A percentile compares a stretch with the other conserved stretches of the same genome.
Evolutionary conservation across 164 flowering plant species (phyloP).

Genomic region (Buxus sempervirens): DNA sequence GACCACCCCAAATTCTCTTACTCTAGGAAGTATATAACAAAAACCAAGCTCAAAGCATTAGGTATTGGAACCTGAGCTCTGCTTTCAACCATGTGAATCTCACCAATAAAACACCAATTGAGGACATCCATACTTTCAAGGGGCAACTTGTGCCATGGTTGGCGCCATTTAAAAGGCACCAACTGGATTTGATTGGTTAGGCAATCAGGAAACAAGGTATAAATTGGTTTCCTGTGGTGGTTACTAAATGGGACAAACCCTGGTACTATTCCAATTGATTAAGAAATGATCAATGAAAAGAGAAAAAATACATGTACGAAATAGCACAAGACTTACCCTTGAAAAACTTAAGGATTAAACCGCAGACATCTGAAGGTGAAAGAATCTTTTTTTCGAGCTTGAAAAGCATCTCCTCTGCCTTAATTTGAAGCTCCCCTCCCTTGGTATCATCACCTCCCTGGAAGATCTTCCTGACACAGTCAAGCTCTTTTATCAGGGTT

Average conservation of each 20-base stretch:
- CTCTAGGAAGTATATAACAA: neutral
- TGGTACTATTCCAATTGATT: neutral
- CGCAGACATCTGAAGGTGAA: conserved; percentile 69
- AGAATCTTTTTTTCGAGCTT: conserved; percentile 53
- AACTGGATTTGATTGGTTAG: neutral
- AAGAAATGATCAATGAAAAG: neutral
- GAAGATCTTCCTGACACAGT: conserved; percentile 81
- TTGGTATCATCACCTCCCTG: conserved; percentile 62
- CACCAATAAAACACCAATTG: too few species aligned
- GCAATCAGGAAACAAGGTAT: neutral
- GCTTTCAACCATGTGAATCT: too few species aligned
- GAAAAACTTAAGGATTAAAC: conserved; percentile 56
- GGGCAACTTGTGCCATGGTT: too few species aligned
- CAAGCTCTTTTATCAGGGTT: conserved; percentile 72
- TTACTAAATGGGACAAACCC: neutral
- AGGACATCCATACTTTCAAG: neutral
- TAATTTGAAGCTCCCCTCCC: conserved; percentile 63
- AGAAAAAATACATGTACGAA: conserved; percentile 6
- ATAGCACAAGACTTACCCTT: conserved; percentile 48
- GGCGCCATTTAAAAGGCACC: too few species aligned
- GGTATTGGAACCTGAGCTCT: too few species aligned
- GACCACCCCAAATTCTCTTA: neutral
- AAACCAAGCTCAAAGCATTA: too few species aligned
- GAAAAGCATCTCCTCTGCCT: conserved; percentile 54
- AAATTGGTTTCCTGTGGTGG: neutral